A percentile compares a stretch with the other conserved stretches of the same genome.
phyloP scores from a whole-genome alignment of 148 eudicot species.

The Rhododendron henanense region DNA sequence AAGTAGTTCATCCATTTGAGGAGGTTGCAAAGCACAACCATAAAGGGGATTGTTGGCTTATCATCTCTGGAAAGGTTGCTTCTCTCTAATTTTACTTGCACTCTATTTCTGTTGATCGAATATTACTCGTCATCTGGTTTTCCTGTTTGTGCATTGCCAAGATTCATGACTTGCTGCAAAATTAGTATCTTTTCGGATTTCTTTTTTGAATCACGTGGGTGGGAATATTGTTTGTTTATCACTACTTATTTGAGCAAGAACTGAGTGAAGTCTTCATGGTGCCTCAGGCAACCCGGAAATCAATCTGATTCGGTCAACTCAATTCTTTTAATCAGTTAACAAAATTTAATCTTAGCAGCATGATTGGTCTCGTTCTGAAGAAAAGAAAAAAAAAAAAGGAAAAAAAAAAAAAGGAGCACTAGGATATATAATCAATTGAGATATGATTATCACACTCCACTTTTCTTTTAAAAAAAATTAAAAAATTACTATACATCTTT shows the following conservation, averaged over 20 bases:
- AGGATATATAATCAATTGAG: not conserved
- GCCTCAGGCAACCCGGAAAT: not conserved
- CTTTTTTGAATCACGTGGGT: not conserved
- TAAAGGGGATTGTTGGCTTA: slow-evolving; percentile 23
- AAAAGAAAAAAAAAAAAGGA: not conserved
- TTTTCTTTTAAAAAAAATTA: not conserved
- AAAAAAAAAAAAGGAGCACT: not conserved
- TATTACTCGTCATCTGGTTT: not conserved
- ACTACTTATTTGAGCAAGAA: not conserved
- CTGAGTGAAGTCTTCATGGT: not conserved
- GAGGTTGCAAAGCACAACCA: slow-evolving; percentile 21
- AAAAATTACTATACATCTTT: not conserved
- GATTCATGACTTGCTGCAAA: not conserved
- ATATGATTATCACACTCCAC: not conserved
- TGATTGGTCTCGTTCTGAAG: not conserved
- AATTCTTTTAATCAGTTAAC: not conserved
- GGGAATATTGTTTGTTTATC: not conserved
- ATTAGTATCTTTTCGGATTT: not conserved
- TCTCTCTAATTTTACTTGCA: not conserved
- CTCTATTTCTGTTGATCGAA: not conserved
- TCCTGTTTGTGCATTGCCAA: not conserved
- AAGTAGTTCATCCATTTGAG: slow-evolving; percentile 17
- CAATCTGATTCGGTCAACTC: not conserved
- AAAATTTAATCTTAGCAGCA: not conserved
- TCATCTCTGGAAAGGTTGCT: slow-evolving; percentile 21